Base-by-base conservation (phyloP, 2,329 filamentous ascomycete genomes). In the Alternaria viburni region DNA sequence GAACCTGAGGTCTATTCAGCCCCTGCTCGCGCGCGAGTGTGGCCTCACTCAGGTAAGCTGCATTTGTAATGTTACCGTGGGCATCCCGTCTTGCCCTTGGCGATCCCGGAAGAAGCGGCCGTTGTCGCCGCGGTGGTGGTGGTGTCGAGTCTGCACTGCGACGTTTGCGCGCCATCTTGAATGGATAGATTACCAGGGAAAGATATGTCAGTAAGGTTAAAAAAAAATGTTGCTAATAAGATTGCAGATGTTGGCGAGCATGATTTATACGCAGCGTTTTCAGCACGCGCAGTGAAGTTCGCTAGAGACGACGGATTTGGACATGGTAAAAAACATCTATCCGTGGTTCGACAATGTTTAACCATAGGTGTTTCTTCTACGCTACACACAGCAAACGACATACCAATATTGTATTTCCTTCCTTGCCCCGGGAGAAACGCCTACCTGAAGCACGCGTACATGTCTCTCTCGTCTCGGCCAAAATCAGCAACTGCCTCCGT, bases 301-400 rank as follows among this genome's bases (percentile, higher is more conserved):
- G 36, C 36, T 10, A 36, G 7, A 36, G 0, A n/a, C 5, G 1
- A 36, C 32, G 4, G 0, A 5, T 5, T 41, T 0, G 8, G 8
- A 41, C 36, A 17, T 41, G n/a, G 36, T 41, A 17, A 41, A 1
- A 1, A 41, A 6, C 5, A 11, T 17, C 49, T 12, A 23, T 52
- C 49, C 30, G 30, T 52, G 49, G 49, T 15, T 52, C 21, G 4
- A 52, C 13, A 19, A 13, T 4, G 19, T 36, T 36, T 3, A 41
- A 51, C 49, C 19, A 52, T 25, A 52, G 49, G 30, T 11, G n/a
- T 23, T 21, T 7, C n/a, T 17, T 17, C 9, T 41, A 11, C 36
- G n/a, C 36, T 41, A 41, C 36, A 41, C 36, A 41, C 36, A 41
- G 21, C 11, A 25, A 32, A 12, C 13, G n/a, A 4, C 17, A 10